Percentiles rank a stretch among this genome's conserved stretches.
These are phyloP conservation scores for Kuraishia capsulata DNA, from an alignment of 805 yeast species.

Conservation along the genomic window DNA sequence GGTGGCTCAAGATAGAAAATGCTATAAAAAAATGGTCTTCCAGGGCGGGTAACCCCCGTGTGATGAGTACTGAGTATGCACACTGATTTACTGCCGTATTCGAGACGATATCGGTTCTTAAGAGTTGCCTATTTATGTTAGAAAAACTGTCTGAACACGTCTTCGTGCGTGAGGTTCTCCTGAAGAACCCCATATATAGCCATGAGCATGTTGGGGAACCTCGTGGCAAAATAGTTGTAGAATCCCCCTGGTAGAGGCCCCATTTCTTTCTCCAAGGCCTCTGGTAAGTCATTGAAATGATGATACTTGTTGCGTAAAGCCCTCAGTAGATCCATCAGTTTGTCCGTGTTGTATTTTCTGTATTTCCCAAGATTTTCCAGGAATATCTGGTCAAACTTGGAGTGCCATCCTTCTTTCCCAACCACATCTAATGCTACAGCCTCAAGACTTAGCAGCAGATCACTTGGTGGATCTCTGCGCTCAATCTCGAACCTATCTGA, in stretches of 20 bases:
- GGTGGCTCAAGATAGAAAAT: too few species aligned
- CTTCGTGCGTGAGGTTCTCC: constrained; percentile 53
- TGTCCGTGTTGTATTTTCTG: constrained; percentile 74
- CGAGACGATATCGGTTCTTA: too few species aligned
- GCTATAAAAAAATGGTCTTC: too few species aligned
- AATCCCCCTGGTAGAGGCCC: constrained; percentile 82
- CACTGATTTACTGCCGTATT: too few species aligned
- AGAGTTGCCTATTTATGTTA: too few species aligned
- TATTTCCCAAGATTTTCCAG: constrained; percentile 83
- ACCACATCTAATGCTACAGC: constrained; percentile 37
- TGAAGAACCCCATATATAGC: constrained; percentile 58
- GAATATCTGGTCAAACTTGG: constrained; percentile 59
- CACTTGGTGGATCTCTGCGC: constrained; percentile 69
- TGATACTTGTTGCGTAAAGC: constrained; percentile 92
- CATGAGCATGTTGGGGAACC: constrained; percentile 76
- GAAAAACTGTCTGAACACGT: constrained; percentile 39
- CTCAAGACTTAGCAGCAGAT: constrained; percentile 48
- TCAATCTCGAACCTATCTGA: constrained; percentile 90
- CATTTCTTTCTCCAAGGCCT: constrained; percentile 50
- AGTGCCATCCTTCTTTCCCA: constrained; percentile 68
- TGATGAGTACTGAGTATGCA: too few species aligned
- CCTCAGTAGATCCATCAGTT: constrained; percentile 76
- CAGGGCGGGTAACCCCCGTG: neutral
- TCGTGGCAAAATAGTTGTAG: constrained; percentile 59
- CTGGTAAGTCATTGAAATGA: constrained; percentile 86